These are phyloP conservation scores for Austroboletus eburneus DNA, from an alignment of 768 basidiomycete genomes.

Conservation along the genomic window DNA sequence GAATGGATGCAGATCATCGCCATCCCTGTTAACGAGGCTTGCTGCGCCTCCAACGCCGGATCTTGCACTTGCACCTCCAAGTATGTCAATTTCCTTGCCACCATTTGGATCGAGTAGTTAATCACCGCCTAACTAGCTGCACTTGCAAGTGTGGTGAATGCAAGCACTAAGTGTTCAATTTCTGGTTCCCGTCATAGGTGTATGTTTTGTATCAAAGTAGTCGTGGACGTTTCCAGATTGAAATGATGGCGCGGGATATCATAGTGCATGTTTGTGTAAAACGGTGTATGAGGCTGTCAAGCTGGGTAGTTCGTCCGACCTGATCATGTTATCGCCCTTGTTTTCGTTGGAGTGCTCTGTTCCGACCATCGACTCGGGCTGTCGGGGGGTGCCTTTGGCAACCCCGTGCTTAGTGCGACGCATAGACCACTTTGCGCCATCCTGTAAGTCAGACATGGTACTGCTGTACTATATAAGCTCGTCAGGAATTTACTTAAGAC, in stretches of 20 bases:
- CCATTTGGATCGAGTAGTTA: not conserved
- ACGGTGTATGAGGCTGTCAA: not conserved
- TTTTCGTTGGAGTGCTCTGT: not conserved
- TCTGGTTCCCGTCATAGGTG: too few relatives aligned
- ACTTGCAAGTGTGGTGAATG: conserved; percentile 18
- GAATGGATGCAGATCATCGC: conserved; percentile 3
- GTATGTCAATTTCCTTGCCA: not conserved
- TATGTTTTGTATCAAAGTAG: too few relatives aligned
- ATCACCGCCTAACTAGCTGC: conserved; percentile 11
- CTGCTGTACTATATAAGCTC: too few relatives aligned
- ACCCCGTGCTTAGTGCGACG: too few relatives aligned
- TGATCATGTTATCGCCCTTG: not conserved
- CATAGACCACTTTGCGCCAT: too few relatives aligned
- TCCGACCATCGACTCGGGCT: too few relatives aligned
- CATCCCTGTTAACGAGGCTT: conserved; percentile 14
- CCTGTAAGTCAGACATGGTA: too few relatives aligned
- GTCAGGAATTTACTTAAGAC: too few relatives aligned
- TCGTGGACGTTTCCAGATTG: too few relatives aligned
- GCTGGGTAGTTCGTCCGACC: not conserved
- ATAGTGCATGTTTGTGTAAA: too few relatives aligned
- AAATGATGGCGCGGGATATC: too few relatives aligned
- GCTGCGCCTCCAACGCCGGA: conserved; percentile 7
- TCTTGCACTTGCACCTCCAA: conserved; percentile 13
- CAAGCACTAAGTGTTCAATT: conserved; percentile 14
- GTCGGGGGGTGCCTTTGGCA: too few relatives aligned